phyloP scores from a whole-genome alignment of 345 rosid genomes.

The Linum trigynum region DNA sequence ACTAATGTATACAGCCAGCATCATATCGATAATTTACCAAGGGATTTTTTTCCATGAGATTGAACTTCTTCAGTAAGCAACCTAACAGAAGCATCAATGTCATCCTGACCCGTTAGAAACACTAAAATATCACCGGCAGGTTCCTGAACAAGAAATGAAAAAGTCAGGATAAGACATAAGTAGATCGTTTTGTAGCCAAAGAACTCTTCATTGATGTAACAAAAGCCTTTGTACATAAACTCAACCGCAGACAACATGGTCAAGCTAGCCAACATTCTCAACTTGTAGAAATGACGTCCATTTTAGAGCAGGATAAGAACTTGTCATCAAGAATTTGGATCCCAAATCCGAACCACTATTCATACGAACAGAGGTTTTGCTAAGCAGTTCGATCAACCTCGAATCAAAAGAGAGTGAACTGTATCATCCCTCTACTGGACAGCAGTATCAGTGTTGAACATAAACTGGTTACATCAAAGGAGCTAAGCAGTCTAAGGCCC shows the following conservation, averaged over 20 bases:
- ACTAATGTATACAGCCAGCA: constrained; percentile 2
- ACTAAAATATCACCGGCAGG: constrained; percentile 83
- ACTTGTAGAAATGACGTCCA: no score
- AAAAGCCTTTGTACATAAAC: neutral
- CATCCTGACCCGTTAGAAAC: constrained; percentile 97
- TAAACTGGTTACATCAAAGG: no score
- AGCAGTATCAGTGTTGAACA: no score
- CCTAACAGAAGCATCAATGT: constrained; percentile 63
- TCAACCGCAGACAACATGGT: neutral
- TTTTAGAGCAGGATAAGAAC: no score
- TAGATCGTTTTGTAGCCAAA: neutral
- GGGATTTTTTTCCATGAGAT: constrained; percentile 43
- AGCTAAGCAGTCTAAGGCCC: no score
- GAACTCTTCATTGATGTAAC: neutral
- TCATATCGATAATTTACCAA: constrained; percentile 38
- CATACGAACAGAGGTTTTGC: no score
- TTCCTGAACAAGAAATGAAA: constrained; percentile 35
- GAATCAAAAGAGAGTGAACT: no score
- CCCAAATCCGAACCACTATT: no score
- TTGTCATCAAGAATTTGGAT: no score
- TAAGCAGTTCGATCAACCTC: no score
- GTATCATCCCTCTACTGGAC: no score
- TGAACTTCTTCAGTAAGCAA: constrained; percentile 69
- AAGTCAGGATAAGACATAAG: neutral
- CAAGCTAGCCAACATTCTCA: no score